Percentiles rank a stretch among this genome's conserved stretches.
These are phyloP conservation scores for Aspergillus fumigatus DNA, from an alignment of 2,329 filamentous ascomycete species.

Conservation along the genomic window DNA sequence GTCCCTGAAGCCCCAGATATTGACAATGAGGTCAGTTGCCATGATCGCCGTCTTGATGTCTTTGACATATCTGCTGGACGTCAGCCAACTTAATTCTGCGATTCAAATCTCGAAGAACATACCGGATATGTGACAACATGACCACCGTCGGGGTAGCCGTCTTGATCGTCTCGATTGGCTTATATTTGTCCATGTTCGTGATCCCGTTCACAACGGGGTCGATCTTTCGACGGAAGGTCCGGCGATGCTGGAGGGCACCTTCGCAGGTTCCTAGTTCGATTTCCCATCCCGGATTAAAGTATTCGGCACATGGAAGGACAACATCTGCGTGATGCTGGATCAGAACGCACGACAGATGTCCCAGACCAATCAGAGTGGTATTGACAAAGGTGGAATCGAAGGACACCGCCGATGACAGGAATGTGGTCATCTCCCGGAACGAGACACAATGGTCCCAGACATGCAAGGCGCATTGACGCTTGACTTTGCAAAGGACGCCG, in stretches of 20 bases:
- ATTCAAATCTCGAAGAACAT: constrained; percentile 5
- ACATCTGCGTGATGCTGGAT: constrained; percentile 56
- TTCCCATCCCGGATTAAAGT: constrained; percentile 63
- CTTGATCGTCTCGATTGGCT: constrained; percentile 56
- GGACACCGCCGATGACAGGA: constrained; percentile 47
- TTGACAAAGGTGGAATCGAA: constrained; percentile 48
- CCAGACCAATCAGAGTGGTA: constrained; percentile 45
- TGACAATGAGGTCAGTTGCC: constrained; percentile 61
- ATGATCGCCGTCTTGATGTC: constrained; percentile 62
- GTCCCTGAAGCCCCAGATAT: constrained; percentile 60
- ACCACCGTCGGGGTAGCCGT: constrained; percentile 58
- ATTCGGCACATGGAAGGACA: constrained; percentile 53
- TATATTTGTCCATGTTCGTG: constrained; percentile 59
- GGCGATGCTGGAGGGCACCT: constrained; percentile 53
- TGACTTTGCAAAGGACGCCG: constrained; percentile 59
- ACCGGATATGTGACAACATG: constrained; percentile 57
- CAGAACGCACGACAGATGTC: constrained; percentile 46
- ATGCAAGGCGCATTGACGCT: constrained; percentile 55
- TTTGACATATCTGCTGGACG: constrained; percentile 35
- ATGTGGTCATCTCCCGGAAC: constrained; percentile 54
- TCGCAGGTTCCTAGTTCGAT: constrained; percentile 57
- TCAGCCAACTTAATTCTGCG: background rate
- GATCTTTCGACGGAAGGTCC: constrained; percentile 56
- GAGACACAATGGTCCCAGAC: constrained; percentile 63
- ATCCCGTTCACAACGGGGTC: constrained; percentile 64